Evolutionary conservation across 2,329 filamentous ascomycete species (phyloP), one percentile per base, ranked within the genome.

Genomic region (Exophiala phaeomuriformis): DNA sequence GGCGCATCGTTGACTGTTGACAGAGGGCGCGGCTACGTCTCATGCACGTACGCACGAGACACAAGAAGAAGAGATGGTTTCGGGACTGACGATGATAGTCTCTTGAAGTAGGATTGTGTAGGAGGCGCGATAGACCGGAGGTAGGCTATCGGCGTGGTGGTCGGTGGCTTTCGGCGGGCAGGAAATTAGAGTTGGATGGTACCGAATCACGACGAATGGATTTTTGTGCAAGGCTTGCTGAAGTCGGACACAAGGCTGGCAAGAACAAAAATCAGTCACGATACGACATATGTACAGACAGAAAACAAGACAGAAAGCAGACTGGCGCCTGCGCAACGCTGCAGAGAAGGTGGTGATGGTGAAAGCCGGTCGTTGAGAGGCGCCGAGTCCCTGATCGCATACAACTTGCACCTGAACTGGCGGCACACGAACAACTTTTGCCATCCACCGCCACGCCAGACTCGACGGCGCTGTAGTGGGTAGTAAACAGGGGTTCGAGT

Each of bases 1-100:
- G 33, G 56, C 44, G 43, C 53, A 56, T 59, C 36, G 39, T 41
- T 28, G 4, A 41, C 2, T 5, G 39, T 27, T 27, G 3, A 3
- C 39, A 10, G 12, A 39, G 19, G 1, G 19, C 19, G 19, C 19
- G 2, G 19, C 2, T 27, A 41, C 7, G 19, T 41, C n/a, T 27
- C 39, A 28, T 41, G 39, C 39, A 41, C 19, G 12, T 12, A 41
- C 3, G 7, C 12, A 5, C 9, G 12, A 39, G 10, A 4, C n/a
- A n/a, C n/a, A 39, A 12, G 6, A 5, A 10, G 8, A 41, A 9
- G 39, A 5, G 10, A 5, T 5, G 39, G 12, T 7, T 12, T 4
- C 1, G 28, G 9, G 5, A 3, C 27, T 3, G 39, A 2, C 12
- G 12, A 10, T 27, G 2, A 41, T 1, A 6, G 3, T 3, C 19